Evolutionary conservation across 2,329 filamentous ascomycete species (phyloP).

Genomic region (Cladophialophora yegresii): DNA sequence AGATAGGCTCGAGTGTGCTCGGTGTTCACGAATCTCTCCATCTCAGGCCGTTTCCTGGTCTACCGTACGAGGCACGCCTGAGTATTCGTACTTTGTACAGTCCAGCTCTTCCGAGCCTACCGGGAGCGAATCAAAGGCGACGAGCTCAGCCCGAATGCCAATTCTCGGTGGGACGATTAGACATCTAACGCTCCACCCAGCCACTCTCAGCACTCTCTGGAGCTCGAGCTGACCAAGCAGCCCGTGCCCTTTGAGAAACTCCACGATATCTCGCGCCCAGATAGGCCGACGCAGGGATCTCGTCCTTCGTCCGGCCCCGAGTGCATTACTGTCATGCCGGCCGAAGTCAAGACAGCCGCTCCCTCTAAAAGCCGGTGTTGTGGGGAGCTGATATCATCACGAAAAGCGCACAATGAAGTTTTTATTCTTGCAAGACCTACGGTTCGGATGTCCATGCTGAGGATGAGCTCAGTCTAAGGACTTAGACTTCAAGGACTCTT

Average conservation of each 20-base stretch:
- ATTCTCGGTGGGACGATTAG: not conserved
- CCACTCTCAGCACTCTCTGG: not conserved
- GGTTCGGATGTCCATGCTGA: not conserved
- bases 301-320: not conserved
- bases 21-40: conserved; percentile 1
- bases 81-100: not conserved
- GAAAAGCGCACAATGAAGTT: not conserved
- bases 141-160: conserved; percentile 1
- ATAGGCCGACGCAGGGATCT: not conserved
- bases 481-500: not conserved
- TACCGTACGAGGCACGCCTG: no score
- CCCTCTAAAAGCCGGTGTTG: not conserved
- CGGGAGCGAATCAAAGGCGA: not conserved
- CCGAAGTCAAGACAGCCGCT: not conserved
- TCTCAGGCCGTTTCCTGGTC: not conserved
- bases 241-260: not conserved
- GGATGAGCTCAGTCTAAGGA: not conserved
- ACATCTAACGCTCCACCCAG: not conserved
- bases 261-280: not conserved
- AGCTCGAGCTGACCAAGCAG: conserved; percentile 9
- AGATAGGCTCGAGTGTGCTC: not conserved
- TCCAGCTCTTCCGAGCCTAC: conserved; percentile 1
- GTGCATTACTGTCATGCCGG: not conserved
- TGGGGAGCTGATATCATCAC: not conserved
- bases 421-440: not conserved